Evolutionary conservation across 2,329 filamentous ascomycete species (phyloP).

Genomic region (Epichloe brachyelytri): DNA sequence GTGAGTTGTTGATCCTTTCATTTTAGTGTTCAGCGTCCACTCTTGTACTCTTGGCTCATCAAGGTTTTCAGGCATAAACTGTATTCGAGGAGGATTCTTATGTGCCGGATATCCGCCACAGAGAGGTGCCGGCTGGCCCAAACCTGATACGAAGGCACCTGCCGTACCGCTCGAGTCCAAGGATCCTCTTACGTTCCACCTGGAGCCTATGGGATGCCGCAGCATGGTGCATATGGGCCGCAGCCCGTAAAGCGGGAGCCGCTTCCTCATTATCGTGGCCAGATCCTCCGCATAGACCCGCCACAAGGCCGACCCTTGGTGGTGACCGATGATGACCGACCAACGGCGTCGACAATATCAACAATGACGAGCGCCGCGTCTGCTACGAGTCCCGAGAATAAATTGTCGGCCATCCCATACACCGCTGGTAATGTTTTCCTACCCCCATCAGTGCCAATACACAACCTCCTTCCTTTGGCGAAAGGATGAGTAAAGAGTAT

Average conservation of each 20-base stretch:
- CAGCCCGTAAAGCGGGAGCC: conserved; percentile 40
- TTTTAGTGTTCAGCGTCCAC: not conserved
- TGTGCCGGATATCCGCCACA: conserved; percentile 85
- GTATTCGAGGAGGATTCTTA: conserved; percentile 74
- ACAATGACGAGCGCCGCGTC: conserved; percentile 43
- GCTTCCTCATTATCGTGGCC: conserved; percentile 46
- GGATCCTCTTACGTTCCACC: conserved; percentile 50
- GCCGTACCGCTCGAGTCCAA: conserved; percentile 75
- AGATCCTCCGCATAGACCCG: conserved; percentile 48
- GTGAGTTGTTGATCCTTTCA: conserved; percentile 39
- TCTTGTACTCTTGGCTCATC: not conserved
- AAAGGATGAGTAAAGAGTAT: conserved; percentile 44
- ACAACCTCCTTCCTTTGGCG: conserved; percentile 30
- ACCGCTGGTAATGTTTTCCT: conserved; percentile 41
- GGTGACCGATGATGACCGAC: conserved; percentile 41
- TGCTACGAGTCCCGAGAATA: conserved; percentile 45
- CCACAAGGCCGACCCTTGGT: conserved; percentile 43
- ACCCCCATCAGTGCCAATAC: conserved; percentile 49
- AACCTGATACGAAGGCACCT: conserved; percentile 55
- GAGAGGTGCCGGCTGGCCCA: conserved; percentile 59
- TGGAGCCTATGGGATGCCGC: conserved; percentile 49
- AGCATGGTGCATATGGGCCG: conserved; percentile 26
- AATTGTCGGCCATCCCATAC: conserved; percentile 45
- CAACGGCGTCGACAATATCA: conserved; percentile 46
- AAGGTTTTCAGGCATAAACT: conserved; percentile 59